Evolutionary conservation across 768 basidiomycete species (phyloP), one percentile per base, ranked within the genome.

Genomic region (Kwoniella sp.): DNA sequence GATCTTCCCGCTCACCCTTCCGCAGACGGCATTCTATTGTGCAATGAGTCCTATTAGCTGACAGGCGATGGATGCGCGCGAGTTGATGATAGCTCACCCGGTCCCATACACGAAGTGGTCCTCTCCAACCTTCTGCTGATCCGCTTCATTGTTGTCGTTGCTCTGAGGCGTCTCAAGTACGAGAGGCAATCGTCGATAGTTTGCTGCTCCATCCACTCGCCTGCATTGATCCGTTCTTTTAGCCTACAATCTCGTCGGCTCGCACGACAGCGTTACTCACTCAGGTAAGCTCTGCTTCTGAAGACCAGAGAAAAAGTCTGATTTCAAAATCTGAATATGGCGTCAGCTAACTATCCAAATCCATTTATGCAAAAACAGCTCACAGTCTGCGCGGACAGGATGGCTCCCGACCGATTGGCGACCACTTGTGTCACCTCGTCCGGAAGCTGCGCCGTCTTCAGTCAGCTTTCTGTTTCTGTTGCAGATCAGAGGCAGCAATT

Each of bases 281-380:
- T 98, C 96, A 0, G 93, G 91, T 1, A 99, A 83, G 2, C 91
- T 91, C 88, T 96, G 92, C 83, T 97, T 98, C 82, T 98, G 96
- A 31, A 98, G 77, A 1, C 81, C 78, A 12, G 76, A 72, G 72
- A 82, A 83, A 65, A 81, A 79, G 66, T 82, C 82, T 2, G 75
- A 76, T 83, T 99, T 99, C 75, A 98, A 83, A 71, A 98, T 96
- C 0, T 93, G 92, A 4, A 88, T 91, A 1, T 4, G 15, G 5
- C 1, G 52, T 92, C 90, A 13, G 92, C 62, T 23, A 55, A n/a
- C 26, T 2, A 23, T 17, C 34, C 34, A 34, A 48, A 48, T n/a
- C n/a, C n/a, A n/a, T n/a, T n/a, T n/a, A n/a, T n/a, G n/a, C n/a
- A n/a, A n/a, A n/a, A n/a, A n/a, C n/a, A n/a, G 17, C 70, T 61